Evolutionary conservation across 2,329 filamentous ascomycete species (phyloP).

Genomic region (Tolypocladium sp.): DNA sequence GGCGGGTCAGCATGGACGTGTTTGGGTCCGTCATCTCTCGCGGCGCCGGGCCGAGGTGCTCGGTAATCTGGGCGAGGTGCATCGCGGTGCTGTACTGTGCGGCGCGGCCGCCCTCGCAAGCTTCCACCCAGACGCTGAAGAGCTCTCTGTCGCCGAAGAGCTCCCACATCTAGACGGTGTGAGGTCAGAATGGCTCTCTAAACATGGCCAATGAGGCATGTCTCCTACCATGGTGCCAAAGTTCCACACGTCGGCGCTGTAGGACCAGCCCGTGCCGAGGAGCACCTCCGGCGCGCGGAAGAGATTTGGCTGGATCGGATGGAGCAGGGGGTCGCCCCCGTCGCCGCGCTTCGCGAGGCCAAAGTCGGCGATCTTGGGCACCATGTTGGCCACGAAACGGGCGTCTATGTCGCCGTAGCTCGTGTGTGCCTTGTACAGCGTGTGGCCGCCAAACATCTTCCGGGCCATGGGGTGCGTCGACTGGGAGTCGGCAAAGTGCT

Average conservation of each 20-base stretch:
- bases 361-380: constrained; percentile 10
- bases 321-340: constrained; percentile 2
- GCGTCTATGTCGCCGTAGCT: constrained; percentile 7
- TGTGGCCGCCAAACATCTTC: constrained; percentile 4
- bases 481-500: constrained; percentile 8
- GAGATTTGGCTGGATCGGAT: constrained; percentile 9
- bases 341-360: constrained; percentile 7
- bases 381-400: constrained; percentile 4
- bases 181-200: no score
- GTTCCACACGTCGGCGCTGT: constrained; percentile 10
- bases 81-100: not conserved
- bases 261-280: constrained; percentile 8
- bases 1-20: no score
- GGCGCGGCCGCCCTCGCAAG: not conserved
- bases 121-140: not conserved
- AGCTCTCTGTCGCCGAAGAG: not conserved
- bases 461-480: constrained; percentile 2
- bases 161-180: not conserved
- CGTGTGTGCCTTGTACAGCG: constrained; percentile 8
- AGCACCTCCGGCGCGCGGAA: constrained; percentile 10
- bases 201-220: no score
- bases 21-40: no score
- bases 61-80: not conserved
- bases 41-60: not conserved
- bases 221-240: not conserved